Base-by-base conservation (phyloP, 202 grass and related monocot species). In the Dendrocalamus latiflorus region DNA sequence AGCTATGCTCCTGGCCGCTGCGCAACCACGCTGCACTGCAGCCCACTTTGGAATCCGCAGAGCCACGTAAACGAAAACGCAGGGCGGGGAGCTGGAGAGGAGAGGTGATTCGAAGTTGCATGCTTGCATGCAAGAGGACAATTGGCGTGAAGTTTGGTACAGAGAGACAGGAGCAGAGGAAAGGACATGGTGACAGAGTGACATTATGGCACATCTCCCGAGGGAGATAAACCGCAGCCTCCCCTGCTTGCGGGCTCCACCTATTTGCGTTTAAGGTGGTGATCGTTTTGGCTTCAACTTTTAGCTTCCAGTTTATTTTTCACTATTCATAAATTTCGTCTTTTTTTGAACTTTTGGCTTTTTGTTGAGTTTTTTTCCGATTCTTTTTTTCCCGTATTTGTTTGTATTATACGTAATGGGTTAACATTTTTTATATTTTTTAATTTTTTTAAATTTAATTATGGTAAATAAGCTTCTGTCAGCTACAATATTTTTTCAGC, bases 151-250 rank as follows among this genome's bases (percentile, higher is more conserved):
- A 18, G 67, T 50, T 15, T 42, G 8, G 15, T 0, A 37, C 0
- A 13, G 25, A 28, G 38, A n/a, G n/a, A n/a, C n/a, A 6, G 0
- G 9, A 38, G 22, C 14, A 39, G 37, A 54, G 26, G 38, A 18
- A 39, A 10, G 33, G 26, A 60, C 1, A 21, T 10, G 24, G 54
- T 5, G 50, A 39, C 14, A 59, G 28, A 42, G 67, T 44, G 47
- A 26, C 15, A 24, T 5, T 26, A 12, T 60, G 88, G 83, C 88
- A 89, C 83, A 64, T 82, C 49, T 77, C 17, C 66, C 78, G 58
- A 82, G 88, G 72, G 57, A 82, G 87, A 89, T 86, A 82, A 89
- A 72, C 71, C 78, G 57, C 57, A 77, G 83, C 68, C n/a, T n/a
- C 24, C 53, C 65, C 58, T 47, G 11, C 48, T 83, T 83, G 86